phyloP scores from a whole-genome alignment of 2,329 filamentous ascomycete genomes.

The Calonectria honghensis region DNA sequence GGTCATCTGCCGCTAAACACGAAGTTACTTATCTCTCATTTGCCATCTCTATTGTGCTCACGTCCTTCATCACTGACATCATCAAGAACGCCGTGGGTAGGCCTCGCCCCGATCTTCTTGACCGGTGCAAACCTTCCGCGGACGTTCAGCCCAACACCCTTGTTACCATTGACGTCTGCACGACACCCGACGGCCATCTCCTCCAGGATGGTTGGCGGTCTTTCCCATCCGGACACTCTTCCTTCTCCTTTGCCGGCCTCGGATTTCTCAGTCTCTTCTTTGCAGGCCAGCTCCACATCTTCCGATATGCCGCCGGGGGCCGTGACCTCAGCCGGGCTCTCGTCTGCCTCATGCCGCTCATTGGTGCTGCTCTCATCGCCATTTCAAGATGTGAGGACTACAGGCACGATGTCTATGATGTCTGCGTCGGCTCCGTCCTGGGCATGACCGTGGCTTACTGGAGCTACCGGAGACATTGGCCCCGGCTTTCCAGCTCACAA shows the following conservation, averaged over 20 bases:
- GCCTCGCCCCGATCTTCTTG: conserved; percentile 78
- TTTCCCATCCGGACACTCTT: conserved; percentile 88
- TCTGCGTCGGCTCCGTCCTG: conserved; percentile 76
- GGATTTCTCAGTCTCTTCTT: conserved; percentile 84
- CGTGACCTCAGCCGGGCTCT: conserved; percentile 74
- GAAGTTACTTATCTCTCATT: conserved; percentile 91
- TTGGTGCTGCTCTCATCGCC: conserved; percentile 80
- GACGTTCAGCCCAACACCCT: conserved; percentile 70
- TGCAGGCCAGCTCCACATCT: conserved; percentile 79
- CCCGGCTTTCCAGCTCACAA: conserved; percentile 68
- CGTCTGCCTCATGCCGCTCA: conserved; percentile 74
- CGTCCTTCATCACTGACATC: conserved; percentile 89
- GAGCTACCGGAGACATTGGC: conserved; percentile 80
- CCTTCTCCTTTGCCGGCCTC: conserved; percentile 86
- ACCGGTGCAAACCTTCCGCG: conserved; percentile 84
- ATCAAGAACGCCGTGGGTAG: conserved; percentile 92
- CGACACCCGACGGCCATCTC: conserved; percentile 78
- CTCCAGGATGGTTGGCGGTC: conserved; percentile 90
- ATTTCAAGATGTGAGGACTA: conserved; percentile 83
- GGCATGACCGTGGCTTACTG: conserved; percentile 78
- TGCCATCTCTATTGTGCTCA: conserved; percentile 83
- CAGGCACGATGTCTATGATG: conserved; percentile 82
- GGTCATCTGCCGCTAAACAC: conserved; percentile 83
- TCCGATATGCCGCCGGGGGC: conserved; percentile 64
- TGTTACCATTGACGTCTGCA: conserved; percentile 83